phyloP scores from a whole-genome alignment of 352 stramenopile genomes.

The Phytopythium ostracodes region DNA sequence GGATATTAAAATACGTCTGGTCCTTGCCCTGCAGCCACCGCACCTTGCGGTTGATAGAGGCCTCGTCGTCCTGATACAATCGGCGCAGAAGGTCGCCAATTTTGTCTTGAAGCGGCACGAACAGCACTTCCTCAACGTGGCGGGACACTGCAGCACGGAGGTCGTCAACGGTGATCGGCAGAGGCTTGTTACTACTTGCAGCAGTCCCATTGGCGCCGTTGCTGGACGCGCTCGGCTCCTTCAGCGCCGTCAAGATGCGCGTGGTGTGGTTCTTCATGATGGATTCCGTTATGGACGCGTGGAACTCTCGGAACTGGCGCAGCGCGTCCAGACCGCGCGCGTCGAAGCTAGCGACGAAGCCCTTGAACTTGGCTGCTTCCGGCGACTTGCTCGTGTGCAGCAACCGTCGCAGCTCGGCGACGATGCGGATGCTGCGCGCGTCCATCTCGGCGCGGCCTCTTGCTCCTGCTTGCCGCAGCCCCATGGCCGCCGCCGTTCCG shows the following conservation, averaged over 20 bases:
- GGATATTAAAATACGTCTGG: conserved; percentile 88
- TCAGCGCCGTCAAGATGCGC: conserved; percentile 56
- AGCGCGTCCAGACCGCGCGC: conserved; percentile 34
- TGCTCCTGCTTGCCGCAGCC: conserved; percentile 32
- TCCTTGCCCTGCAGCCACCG: conserved; percentile 90
- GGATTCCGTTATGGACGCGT: conserved; percentile 46
- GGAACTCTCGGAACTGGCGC: conserved; percentile 60
- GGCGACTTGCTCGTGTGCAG: conserved; percentile 77
- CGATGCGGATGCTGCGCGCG: conserved; percentile 72
- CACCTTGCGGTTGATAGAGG: conserved; percentile 77
- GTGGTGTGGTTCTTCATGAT: conserved; percentile 62
- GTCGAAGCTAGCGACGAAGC: conserved; percentile 61
- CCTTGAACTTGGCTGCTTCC: conserved; percentile 63
- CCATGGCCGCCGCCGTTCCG: conserved; percentile 27
- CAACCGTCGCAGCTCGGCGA: conserved; percentile 70
- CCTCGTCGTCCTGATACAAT: conserved; percentile 70
- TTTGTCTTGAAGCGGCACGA: conserved; percentile 54
- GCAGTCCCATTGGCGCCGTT: neutral
- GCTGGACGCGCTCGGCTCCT: conserved; percentile 33
- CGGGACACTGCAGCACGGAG: conserved; percentile 57
- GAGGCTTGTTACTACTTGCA: neutral
- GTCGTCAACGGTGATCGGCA: conserved; percentile 47
- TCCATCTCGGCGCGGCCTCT: conserved; percentile 37
- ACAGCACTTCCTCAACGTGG: conserved; percentile 83
- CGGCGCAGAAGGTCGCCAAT: conserved; percentile 57